Evolutionary conservation across 1,284 basidiomycete species (phyloP), one percentile per base, ranked within the genome.

Genomic region (Heliocybe sulcata): DNA sequence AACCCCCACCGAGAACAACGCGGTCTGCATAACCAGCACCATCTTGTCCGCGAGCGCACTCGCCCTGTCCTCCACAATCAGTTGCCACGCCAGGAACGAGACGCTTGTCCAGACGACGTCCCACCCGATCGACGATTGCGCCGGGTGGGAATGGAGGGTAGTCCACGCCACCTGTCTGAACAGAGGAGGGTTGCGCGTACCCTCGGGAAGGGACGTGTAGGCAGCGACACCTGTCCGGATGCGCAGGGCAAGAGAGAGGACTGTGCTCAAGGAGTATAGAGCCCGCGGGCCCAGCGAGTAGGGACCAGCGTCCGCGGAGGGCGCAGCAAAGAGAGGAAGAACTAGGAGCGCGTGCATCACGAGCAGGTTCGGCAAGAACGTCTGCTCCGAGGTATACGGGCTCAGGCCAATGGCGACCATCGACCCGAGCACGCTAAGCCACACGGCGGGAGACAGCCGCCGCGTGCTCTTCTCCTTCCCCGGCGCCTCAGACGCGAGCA

Each of bases 81-180:
- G 10, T 11, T 16, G 20, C 77, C 76, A 79, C 1, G 64, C 58
- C 3, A 71, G 45, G 47, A 76, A 72, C 1, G 75, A 77, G 1
- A 67, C 45, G 14, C 62, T 74, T n/a, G 78, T 77, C 81, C 82
- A 86, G 11, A 87, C 63, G 25, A 85, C 78, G 57, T 87, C 84
- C 73, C 79, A 81, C 2, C 82, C 80, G 45, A 89, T 84, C 2
- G 80, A 83, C 0, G 78, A 72, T 63, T 85, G 83, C 0, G 85
- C 85, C 0, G 85, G 83, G 64, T 87, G 81, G 0, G 72, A 70
- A 57, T 80, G 69, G 11, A 84, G 69, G 3, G 68, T 69, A 0
- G 58, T 57, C 69, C 71, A 73, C 16, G 67, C 66, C n/a, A 57
- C 62, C 2, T 22, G 45, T 3, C 64, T 52, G 22, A 74, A 63